Conservation (phyloP, 2,329 filamentous ascomycete genomes). For the Hymenoscyphus occultus region DNA sequence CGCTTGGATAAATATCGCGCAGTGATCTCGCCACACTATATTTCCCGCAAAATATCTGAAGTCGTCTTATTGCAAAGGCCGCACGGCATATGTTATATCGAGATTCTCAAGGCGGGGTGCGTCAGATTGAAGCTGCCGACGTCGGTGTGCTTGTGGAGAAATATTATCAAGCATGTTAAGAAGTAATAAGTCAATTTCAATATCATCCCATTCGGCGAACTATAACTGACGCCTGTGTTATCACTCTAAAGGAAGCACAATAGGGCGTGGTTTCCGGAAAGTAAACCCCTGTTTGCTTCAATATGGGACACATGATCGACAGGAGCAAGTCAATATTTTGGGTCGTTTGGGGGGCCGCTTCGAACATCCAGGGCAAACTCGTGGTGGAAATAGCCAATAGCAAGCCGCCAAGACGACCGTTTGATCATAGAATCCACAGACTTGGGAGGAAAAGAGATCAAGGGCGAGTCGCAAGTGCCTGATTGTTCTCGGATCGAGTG, state of each 20-base stretch:
- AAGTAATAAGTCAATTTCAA: conserved; percentile 1
- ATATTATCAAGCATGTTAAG: neutral
- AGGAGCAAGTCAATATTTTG: neutral
- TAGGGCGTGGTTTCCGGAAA: conserved; percentile 9
- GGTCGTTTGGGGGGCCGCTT: conserved; percentile 1
- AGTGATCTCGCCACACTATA: neutral
- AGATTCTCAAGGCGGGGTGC: conserved; percentile 10
- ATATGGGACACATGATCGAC: conserved; percentile 4
- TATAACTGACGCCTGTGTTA: neutral
- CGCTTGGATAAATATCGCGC: conserved; percentile 15
- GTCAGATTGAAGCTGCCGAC: conserved; percentile 9
- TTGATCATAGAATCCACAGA: neutral
- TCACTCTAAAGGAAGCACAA: conserved; percentile 4
- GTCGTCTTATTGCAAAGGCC: conserved; percentile 9
- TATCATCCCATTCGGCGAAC: neutral
- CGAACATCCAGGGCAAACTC: conserved; percentile 1
- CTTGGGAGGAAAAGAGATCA: neutral
- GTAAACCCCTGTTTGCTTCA: neutral
- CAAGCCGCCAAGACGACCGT: conserved; percentile 4
- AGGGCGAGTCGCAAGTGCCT: conserved; percentile 7
- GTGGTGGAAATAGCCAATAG: neutral
- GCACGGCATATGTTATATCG: conserved; percentile 15
- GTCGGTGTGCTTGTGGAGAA: conserved; percentile 7
- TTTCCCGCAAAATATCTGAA: conserved; percentile 12
- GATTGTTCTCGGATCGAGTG: conserved; percentile 12